Evolutionary conservation across 1,139 yeast genomes (phyloP), one percentile per base, ranked within the genome.

Genomic region (Yamadazyma dushanensis): DNA sequence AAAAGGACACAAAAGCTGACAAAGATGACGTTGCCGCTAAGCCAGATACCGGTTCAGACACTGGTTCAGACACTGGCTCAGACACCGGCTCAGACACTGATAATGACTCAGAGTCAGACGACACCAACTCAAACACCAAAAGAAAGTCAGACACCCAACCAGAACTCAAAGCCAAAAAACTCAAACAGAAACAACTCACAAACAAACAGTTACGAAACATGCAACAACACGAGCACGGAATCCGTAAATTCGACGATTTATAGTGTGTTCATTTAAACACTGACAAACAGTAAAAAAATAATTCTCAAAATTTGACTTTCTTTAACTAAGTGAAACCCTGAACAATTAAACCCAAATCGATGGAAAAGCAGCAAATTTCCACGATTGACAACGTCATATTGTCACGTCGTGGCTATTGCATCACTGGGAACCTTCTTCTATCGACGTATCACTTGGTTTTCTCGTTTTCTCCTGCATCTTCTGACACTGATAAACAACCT

Each of bases 371-470:
- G 26, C 55, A 50, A 25, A 49, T 61, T 20, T 51, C 57, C 32
- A 59, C 77, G 55, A 87, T 85, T 26, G 79, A 80, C 35, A 74
- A 80, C 51, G 92, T 88, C 37, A 67, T 78, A 15, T 68, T 88
- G 37, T 78, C 79, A 47, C 76, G 88, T 44, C 72, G 86, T 40
- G 97, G 97, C 11, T 68, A 66, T 36, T 66, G 78, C 29, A 65
- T 76, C 21, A 60, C 61, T 7, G 98, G 97, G 1, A 75, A 83
- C 5, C 65, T 92, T 26, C 85, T 86, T 45, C 63, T 92, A 37
- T 86, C 96, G 1, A 78, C 90, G 1, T 90, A 83, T 57, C 98
- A 92, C 63, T 67, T 92, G 53, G 92, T 92, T 16, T 90, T 90
- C 59, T 76, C 54, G 22, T 62, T 61, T 75, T 5, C 38, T 69